These are phyloP conservation scores for Leccinum rimulosum DNA, from an alignment of 768 basidiomycete genomes.

Conservation along the genomic window DNA sequence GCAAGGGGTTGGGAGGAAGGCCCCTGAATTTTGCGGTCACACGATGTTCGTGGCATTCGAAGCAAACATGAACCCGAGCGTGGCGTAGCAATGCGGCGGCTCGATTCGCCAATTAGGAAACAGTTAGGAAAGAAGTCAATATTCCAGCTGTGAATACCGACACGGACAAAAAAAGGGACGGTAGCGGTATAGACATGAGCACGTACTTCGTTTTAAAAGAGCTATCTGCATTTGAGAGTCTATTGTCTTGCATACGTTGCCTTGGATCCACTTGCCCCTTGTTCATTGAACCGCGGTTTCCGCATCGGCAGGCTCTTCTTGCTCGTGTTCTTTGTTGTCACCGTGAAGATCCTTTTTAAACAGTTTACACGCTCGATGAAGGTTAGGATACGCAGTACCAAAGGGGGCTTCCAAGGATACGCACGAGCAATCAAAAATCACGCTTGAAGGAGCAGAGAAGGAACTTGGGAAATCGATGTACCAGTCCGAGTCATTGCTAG, in stretches of 20 bases:
- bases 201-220: neutral
- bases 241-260: neutral
- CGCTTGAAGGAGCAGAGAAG: neutral
- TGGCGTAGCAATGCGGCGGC: neutral
- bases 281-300: neutral
- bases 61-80: neutral
- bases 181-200: neutral
- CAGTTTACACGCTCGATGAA: neutral
- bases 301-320: neutral
- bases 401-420: too few relatives aligned
- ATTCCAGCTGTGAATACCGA: neutral
- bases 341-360: neutral
- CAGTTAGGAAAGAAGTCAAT: neutral
- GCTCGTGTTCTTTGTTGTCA: neutral
- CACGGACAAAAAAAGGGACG: neutral
- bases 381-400: neutral
- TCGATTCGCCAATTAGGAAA: neutral
- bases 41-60: neutral
- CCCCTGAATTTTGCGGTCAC: neutral
- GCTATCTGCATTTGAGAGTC: neutral
- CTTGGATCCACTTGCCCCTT: neutral
- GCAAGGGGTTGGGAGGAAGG: neutral
- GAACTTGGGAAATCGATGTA: neutral
- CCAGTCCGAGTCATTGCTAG: neutral
- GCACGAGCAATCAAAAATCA: neutral